Conservation (phyloP, 2,329 filamentous ascomycete species). For the Herpotrichia juniperi region DNA sequence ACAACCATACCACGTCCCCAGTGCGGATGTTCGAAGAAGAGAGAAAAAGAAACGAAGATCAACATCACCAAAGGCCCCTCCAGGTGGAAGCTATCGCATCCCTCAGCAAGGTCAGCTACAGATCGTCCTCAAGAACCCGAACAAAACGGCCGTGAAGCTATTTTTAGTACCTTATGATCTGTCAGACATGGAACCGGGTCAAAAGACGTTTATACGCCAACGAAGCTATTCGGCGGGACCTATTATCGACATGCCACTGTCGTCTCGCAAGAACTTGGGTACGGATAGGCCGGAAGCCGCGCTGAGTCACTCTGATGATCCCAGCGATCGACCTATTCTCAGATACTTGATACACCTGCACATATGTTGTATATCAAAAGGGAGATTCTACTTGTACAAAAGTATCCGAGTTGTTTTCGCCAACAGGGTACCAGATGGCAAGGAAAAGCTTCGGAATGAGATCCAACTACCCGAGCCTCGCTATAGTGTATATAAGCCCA, state of each 20-base stretch:
- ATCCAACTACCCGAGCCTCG: slow-evolving; percentile 86
- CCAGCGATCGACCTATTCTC: slow-evolving; percentile 72
- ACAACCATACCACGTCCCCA: slow-evolving; percentile 9
- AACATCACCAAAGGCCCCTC: slow-evolving; percentile 68
- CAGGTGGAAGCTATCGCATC: slow-evolving; percentile 90
- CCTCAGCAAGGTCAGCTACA: slow-evolving; percentile 93
- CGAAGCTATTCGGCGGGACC: slow-evolving; percentile 89
- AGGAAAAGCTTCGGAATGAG: slow-evolving; percentile 90
- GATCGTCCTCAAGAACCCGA: slow-evolving; percentile 97
- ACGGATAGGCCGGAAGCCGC: slow-evolving; percentile 61
- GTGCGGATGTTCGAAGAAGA: slow-evolving; percentile 49
- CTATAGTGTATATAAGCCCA: slow-evolving; percentile 82
- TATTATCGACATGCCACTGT: slow-evolving; percentile 73
- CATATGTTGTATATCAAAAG: slow-evolving; percentile 84
- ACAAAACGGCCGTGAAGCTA: slow-evolving; percentile 96
- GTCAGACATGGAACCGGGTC: slow-evolving; percentile 87
- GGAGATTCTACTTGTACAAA: slow-evolving; percentile 89
- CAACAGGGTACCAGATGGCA: slow-evolving; percentile 92
- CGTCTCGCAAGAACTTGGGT: slow-evolving; percentile 53
- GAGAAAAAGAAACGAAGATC: slow-evolving; percentile 66
- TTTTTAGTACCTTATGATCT: slow-evolving; percentile 95
- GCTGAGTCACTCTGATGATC: slow-evolving; percentile 56
- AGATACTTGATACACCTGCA: slow-evolving; percentile 92
- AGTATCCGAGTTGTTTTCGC: slow-evolving; percentile 94
- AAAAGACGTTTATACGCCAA: slow-evolving; percentile 95